Evolutionary conservation across 306 rosid species (phyloP), one percentile per base, ranked within the genome.

Genomic region (Quercus alba): DNA sequence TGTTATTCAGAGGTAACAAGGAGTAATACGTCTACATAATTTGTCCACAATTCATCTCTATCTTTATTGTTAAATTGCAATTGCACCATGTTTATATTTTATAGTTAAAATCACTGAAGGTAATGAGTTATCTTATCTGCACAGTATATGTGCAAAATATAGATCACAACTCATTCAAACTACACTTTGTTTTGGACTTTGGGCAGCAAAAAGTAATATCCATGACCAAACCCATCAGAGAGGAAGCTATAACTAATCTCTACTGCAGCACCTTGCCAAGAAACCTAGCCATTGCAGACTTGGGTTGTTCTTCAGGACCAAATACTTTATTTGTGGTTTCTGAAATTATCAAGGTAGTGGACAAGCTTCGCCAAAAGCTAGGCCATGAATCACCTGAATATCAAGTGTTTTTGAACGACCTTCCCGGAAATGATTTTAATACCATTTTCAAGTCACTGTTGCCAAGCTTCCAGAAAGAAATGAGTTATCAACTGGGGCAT

Each of bases 271-370:
- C 21, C n/a, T 30, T 28, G 13, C 78, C 81, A 3, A 70, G 15
- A 62, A 74, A 17, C 21, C 2, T 88, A 38, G 72, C 71, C 67
- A 77, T 90, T 5, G 94, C 94, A 3, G 92, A 88, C 56, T 81
- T 88, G 63, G 94, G 94, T 30, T 88, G 94, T 28, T 79, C 94
- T 75, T 83, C 82, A 2, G 91, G 92, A 49, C 88, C 92, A 52
- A 90, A 88, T 83, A 73, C 88, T 35, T 73, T 90, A 1, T 56
- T 85, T n/a, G 71, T 83, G 21, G 82, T 83, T 33, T 81, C 79
- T 56, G 82, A 88, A 56, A 21, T 75, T 15, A 75, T 90, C 69
- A 82, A 84, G 73, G 2, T 4, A 1, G 85, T 85, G 28, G 88
- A 86, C 23, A 75, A 79, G 49, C 59, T 90, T 52, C 80, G 85